Conservation (phyloP, 345 rosid genomes). For the Corymbia maculata region DNA sequence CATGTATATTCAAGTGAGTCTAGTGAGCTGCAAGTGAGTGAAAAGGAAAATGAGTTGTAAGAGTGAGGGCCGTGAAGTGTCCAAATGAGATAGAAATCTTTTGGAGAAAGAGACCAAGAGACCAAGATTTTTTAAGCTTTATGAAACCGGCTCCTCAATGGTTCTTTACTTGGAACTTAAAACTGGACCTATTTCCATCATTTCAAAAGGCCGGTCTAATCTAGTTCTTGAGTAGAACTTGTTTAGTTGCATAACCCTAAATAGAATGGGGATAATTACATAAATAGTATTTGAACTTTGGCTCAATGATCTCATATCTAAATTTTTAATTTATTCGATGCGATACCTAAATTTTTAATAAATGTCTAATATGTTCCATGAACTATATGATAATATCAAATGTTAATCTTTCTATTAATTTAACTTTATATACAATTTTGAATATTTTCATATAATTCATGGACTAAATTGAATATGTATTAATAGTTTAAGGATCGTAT, state of each 20-base stretch:
- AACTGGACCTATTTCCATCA: neutral
- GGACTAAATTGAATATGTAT: neutral
- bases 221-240: rapidly evolving
- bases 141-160: rapidly evolving
- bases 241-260: neutral
- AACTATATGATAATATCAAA: neutral
- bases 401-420: no score
- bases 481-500: neutral
- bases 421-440: no score
- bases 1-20: neutral
- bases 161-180: neutral
- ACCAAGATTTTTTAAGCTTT: neutral
- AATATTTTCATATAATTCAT: no score
- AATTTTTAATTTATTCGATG: no score
- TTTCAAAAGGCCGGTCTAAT: neutral
- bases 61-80: neutral
- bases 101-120: neutral
- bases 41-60: no score
- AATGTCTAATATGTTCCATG: neutral
- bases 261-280: neutral
- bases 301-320: neutral
- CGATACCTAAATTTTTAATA: no score
- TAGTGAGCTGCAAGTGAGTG: neutral
- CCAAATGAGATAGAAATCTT: neutral
- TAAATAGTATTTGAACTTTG: no score